phyloP scores from a whole-genome alignment of 2,329 filamentous ascomycete genomes.

The Ploettnerulaceae sp. region DNA sequence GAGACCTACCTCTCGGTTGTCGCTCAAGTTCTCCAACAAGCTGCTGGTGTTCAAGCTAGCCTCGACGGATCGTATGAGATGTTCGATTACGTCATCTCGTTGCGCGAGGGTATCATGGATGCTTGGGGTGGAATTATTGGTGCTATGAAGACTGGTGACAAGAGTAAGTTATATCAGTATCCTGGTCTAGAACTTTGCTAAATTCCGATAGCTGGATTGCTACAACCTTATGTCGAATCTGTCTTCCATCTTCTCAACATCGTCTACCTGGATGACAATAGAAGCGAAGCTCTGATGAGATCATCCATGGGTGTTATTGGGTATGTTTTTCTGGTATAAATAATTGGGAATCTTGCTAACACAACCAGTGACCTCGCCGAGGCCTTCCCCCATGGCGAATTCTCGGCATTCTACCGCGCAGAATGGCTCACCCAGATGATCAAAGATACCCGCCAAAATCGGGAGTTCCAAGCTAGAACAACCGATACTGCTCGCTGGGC shows the following conservation, averaged over 20 bases:
- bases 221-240: constrained; percentile 73
- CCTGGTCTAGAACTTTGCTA: constrained; percentile 25
- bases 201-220: constrained; percentile 52
- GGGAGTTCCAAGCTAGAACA: constrained; percentile 78
- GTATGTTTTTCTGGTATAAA: constrained; percentile 47
- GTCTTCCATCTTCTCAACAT: constrained; percentile 84
- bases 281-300: constrained; percentile 85
- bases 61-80: constrained; percentile 87
- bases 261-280: constrained; percentile 77
- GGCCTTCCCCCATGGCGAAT: constrained; percentile 85
- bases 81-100: constrained; percentile 91
- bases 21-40: constrained; percentile 89
- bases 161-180: constrained; percentile 51
- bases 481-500: constrained; percentile 96
- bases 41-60: constrained; percentile 72
- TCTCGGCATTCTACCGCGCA: constrained; percentile 76
- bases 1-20: constrained; percentile 91
- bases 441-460: constrained; percentile 85
- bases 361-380: constrained; percentile 78
- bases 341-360: constrained; percentile 14
- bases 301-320: constrained; percentile 97
- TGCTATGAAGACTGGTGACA: constrained; percentile 79
- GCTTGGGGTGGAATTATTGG: constrained; percentile 96
- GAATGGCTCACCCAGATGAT: constrained; percentile 89
- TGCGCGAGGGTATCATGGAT: constrained; percentile 98